Base-by-base conservation (phyloP, 2,329 filamentous ascomycete species). In the Fusarium fujikuroi region DNA sequence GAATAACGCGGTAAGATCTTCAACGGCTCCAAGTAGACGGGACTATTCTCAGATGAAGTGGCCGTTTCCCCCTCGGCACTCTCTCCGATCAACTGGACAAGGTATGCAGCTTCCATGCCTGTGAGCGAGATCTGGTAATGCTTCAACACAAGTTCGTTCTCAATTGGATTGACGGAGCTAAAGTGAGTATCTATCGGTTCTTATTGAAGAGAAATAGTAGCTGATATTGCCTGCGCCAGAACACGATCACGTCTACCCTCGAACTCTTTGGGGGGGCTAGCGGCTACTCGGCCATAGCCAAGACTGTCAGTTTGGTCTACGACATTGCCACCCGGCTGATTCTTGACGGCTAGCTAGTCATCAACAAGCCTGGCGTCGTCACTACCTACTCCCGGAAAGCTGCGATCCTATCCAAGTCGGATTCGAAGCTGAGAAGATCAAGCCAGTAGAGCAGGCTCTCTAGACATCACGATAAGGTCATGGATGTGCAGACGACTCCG, bases 101-200 rank as follows among this genome's bases (percentile, higher is more conserved):
- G 36, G 30, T 61, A 28, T 61, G 28, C 12, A 49, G 28, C n/a
- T 30, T 61, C 11, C 7, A 49, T 6, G 8, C 10, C 2, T 16
- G 19, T 40, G 19, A 36, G 34, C 28, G 28, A 16, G 43, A 61
- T 28, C 14, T 63, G 9, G 12, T 30, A n/a, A 49, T 63, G 28
- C 36, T 63, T 3, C 34, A 61, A 12, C 43, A 62, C 36, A 62
- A 62, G 9, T 49, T 61, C 19, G 30, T 63, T 16, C 6, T 42
- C 3, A 11, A 42, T 3, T 21, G 23, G 42, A 42, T 30, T 9
- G 10, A 61, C 5, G 28, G 36, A 3, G 11, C 28, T 6, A 16
- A 61, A 21, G 43, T 42, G 5, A 61, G 16, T 30, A 18, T 18
- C 7, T 9, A 14, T 19, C 10, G 4, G 18, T 15, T 5, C 28